Evolutionary conservation across 2,329 filamentous ascomycete species (phyloP).

Genomic region (Colletotrichum euphorbiae): DNA sequence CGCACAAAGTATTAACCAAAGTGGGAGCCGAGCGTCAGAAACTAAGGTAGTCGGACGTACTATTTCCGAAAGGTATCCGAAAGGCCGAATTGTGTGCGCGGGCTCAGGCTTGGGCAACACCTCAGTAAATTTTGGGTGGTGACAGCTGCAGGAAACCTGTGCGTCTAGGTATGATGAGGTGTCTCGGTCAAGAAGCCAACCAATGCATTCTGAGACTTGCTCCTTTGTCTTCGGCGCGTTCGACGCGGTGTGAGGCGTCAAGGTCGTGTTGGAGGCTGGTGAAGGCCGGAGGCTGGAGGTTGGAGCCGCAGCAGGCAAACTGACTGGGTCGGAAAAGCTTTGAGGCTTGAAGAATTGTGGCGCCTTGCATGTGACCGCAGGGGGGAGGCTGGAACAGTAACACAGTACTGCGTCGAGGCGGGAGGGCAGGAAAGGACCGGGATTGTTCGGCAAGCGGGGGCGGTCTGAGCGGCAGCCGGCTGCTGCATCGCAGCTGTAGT

Average conservation of each 20-base stretch:
- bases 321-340: slow-evolving; percentile 3
- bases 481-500: slow-evolving; percentile 12
- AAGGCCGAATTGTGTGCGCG: slow-evolving; percentile 15
- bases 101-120: slow-evolving; percentile 11
- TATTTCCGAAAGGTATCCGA: slow-evolving; percentile 36
- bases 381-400: slow-evolving; percentile 19
- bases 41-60: slow-evolving; percentile 26
- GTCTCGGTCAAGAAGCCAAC: slow-evolving; percentile 36
- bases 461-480: slow-evolving; percentile 33
- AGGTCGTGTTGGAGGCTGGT: slow-evolving; percentile 29
- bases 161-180: slow-evolving; percentile 24
- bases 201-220: slow-evolving; percentile 28
- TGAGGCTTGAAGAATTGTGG: slow-evolving; percentile 37
- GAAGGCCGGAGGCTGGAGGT: slow-evolving; percentile 28
- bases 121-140: neutral
- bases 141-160: slow-evolving; percentile 22
- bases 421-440: slow-evolving; percentile 19
- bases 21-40: slow-evolving; percentile 5
- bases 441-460: slow-evolving; percentile 17
- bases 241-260: slow-evolving; percentile 34
- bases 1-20: slow-evolving; percentile 21
- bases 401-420: neutral
- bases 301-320: neutral
- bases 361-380: slow-evolving; percentile 36
- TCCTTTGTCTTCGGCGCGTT: slow-evolving; percentile 35